Percentiles rank a stretch among this genome's conserved stretches.
phyloP scores from a whole-genome alignment of 768 basidiomycete species.

The Tricholoma saponaceum region DNA sequence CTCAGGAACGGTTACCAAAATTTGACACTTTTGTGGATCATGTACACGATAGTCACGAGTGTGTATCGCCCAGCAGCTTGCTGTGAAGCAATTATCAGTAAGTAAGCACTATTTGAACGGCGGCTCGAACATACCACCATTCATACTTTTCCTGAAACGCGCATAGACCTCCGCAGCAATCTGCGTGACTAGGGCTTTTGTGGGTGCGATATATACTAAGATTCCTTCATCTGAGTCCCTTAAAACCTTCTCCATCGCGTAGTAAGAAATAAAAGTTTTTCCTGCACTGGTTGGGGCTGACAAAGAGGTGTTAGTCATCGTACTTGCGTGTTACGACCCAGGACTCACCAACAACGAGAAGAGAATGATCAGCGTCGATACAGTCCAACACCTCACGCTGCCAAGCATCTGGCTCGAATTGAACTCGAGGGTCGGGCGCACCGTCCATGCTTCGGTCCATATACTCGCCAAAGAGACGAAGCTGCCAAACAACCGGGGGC shows the following conservation, averaged over 20 bases:
- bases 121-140: slow-evolving; percentile 33
- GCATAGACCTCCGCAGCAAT: slow-evolving; percentile 74
- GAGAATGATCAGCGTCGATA: slow-evolving; percentile 53
- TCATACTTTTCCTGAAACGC: slow-evolving; percentile 51
- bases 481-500: slow-evolving; percentile 59
- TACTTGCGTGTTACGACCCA: background rate
- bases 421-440: slow-evolving; percentile 49
- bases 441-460: slow-evolving; percentile 75
- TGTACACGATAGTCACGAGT: slow-evolving; percentile 62
- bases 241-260: slow-evolving; percentile 71
- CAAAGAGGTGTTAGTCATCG: background rate
- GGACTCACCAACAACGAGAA: slow-evolving; percentile 61
- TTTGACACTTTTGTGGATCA: slow-evolving; percentile 65
- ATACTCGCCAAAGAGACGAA: slow-evolving; percentile 64
- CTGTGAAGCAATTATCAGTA: slow-evolving; percentile 24
- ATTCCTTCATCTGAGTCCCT: slow-evolving; percentile 62
- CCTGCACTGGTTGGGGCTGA: slow-evolving; percentile 69
- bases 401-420: slow-evolving; percentile 70
- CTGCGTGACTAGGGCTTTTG: slow-evolving; percentile 70
- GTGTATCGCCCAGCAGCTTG: slow-evolving; percentile 60
- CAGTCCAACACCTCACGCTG: slow-evolving; percentile 62
- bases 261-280: slow-evolving; percentile 75
- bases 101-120: background rate
- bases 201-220: slow-evolving; percentile 70
- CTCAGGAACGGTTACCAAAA: slow-evolving; percentile 72